Evolutionary conservation across 257 asterid genomes (phyloP).

Genomic region (Solanum tarijense): DNA sequence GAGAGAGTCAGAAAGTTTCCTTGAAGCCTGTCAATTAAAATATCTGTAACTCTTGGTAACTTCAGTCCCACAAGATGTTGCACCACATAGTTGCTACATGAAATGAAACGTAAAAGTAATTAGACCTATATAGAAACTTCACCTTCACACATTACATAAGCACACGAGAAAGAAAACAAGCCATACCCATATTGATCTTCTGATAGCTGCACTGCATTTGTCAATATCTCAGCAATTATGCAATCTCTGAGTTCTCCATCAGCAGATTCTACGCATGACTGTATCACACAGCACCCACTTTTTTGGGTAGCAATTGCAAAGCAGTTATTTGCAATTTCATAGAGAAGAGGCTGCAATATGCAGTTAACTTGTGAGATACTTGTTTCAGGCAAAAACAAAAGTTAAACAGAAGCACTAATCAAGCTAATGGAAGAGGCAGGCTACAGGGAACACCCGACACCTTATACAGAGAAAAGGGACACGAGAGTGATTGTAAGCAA

Average conservation of each 20-base stretch:
- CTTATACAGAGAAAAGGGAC: not conserved
- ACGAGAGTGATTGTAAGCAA: not conserved
- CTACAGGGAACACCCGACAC: not conserved
- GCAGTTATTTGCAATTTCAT: slow-evolving; percentile 36
- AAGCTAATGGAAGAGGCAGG: not conserved
- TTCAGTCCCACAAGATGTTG: slow-evolving; percentile 54
- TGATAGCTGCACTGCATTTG: slow-evolving; percentile 39
- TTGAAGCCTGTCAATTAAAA: slow-evolving; percentile 29
- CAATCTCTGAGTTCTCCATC: slow-evolving; percentile 36
- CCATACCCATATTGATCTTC: slow-evolving; percentile 70
- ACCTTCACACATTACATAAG: not conserved
- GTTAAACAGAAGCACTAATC: not conserved
- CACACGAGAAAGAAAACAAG: not conserved
- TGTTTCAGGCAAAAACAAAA: not conserved
- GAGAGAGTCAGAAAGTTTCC: slow-evolving; percentile 45
- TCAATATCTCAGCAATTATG: slow-evolving; percentile 34
- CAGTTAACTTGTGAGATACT: slow-evolving; percentile 11
- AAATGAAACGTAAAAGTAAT: not conserved
- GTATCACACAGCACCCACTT: slow-evolving; percentile 74
- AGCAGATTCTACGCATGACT: slow-evolving; percentile 43
- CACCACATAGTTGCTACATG: slow-evolving; percentile 67
- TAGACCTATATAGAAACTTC: not conserved
- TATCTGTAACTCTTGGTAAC: slow-evolving; percentile 23
- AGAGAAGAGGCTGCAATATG: slow-evolving; percentile 39
- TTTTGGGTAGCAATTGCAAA: slow-evolving; percentile 47